Evolutionary conservation across 164 flowering plant species (phyloP).

Genomic region (Macadamia integrifolia): DNA sequence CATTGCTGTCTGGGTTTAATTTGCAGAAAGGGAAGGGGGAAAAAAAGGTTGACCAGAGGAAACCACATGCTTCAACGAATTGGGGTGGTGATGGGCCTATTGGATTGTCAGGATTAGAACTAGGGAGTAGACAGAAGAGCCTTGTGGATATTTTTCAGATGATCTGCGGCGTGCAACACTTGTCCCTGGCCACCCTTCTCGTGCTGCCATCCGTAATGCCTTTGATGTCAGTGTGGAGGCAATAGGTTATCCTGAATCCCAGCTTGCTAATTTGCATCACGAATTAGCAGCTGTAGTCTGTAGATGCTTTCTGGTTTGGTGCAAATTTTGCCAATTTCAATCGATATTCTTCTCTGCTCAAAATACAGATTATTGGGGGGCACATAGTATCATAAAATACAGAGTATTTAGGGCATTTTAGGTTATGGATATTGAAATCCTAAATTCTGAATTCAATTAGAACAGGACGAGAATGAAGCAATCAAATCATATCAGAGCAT

Average conservation of each 20-base stretch:
- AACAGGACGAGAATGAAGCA: too few species aligned
- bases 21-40: conserved; percentile 23
- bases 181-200: conserved; percentile 47
- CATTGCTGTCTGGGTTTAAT: conserved; percentile 43
- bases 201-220: conserved; percentile 66
- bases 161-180: conserved; percentile 32
- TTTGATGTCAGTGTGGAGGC: conserved; percentile 45
- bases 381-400: too few species aligned
- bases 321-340: conserved; percentile 14
- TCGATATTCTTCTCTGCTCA: too few species aligned
- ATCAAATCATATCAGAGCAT: too few species aligned
- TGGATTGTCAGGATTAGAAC: conserved; percentile 61
- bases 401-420: too few species aligned
- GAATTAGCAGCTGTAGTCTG: conserved; percentile 19
- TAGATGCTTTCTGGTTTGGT: conserved; percentile 23
- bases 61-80: conserved; percentile 31
- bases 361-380: too few species aligned
- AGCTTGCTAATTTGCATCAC: conserved; percentile 32
- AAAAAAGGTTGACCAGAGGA: conserved; percentile 19
- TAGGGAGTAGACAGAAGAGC: conserved; percentile 63
- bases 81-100: conserved; percentile 71
- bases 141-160: conserved; percentile 79
- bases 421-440: too few species aligned
- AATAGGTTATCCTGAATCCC: conserved; percentile 37
- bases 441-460: too few species aligned